Conservation (phyloP, 306 rosid species). For the Dryas alaskensis region DNA sequence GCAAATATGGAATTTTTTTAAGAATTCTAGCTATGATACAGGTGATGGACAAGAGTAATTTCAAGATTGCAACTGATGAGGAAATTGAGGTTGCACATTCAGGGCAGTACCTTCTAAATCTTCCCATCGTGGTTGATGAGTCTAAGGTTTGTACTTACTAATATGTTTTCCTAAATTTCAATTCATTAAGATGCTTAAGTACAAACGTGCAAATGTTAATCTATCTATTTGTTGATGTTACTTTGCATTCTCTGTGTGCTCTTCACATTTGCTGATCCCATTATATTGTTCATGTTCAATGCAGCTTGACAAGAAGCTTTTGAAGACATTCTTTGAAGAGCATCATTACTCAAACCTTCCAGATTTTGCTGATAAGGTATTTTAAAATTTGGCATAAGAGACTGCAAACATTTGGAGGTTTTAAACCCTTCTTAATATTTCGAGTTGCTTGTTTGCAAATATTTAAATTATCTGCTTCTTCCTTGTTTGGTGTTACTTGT, state of each 20-base stretch:
- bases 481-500: background rate
- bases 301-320: constrained; percentile 84
- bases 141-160: constrained; percentile 61
- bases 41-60: constrained; percentile 97
- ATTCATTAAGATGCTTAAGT: background rate
- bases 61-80: constrained; percentile 70
- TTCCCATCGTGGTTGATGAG: constrained; percentile 87
- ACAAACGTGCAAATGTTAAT: background rate
- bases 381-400: constrained; percentile 11
- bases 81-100: constrained; percentile 85
- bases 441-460: background rate
- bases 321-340: constrained; percentile 60
- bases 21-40: constrained; percentile 16
- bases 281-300: constrained; percentile 25
- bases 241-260: constrained; percentile 13
- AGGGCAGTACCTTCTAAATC: constrained; percentile 92
- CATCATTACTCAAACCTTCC: constrained; percentile 70
- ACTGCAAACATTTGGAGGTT: background rate
- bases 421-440: background rate
- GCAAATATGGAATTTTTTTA: background rate
- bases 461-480: background rate
- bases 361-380: constrained; percentile 81
- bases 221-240: background rate
- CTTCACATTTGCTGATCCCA: constrained; percentile 22
- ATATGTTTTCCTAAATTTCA: background rate